Base-by-base conservation (phyloP, 768 basidiomycete genomes). In the Mycena polygramma region DNA sequence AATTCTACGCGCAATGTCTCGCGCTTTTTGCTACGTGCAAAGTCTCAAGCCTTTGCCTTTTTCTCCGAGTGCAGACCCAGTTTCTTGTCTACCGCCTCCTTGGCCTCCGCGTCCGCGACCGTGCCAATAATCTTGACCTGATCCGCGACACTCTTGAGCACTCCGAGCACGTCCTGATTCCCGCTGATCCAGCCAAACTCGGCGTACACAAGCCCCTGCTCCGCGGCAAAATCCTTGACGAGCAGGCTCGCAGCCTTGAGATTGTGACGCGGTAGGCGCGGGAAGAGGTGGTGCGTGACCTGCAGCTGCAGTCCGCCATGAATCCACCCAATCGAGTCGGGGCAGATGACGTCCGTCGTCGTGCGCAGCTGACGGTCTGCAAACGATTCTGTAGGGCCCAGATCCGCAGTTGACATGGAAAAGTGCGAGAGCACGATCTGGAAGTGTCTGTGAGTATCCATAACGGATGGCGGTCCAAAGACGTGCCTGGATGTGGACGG, bases 241-340 rank as follows among this genome's bases (percentile, higher is more conserved):
- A 97, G 83, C 37, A 86, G 68, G 72, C 94, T 94, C 3, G 97
- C 97, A 63, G 89, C 85, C 43, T 90, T 88, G 62, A 99, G 87
- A 78, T 98, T 96, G 84, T 99, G 97, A 46, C 98, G 87, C 3
- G 98, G 98, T 1, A 98, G 85, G 14, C 98, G 91, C 22, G 98
- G 98, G 84, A 98, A 98, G 68, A 99, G 87, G 80, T 98, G 97
- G 75, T 99, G 98, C 2, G 97, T 96, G 51, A 98, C 95, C 81
- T 99, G 98, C 15, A 99, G 90, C 75, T 99, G 95, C 22, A 99
- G 88, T n/a, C 98, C 98, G 14, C 98, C 98, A 76, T 99, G 98
- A 41, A 99, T 81, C 77, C 96, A 98, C 60, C 88, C 94, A 74
- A 98, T 86, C 39, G 90, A 89, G 1, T 91, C 86, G 3, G 91